Base-by-base conservation (phyloP, 441 rosid species). In the Kokia cookei region DNA sequence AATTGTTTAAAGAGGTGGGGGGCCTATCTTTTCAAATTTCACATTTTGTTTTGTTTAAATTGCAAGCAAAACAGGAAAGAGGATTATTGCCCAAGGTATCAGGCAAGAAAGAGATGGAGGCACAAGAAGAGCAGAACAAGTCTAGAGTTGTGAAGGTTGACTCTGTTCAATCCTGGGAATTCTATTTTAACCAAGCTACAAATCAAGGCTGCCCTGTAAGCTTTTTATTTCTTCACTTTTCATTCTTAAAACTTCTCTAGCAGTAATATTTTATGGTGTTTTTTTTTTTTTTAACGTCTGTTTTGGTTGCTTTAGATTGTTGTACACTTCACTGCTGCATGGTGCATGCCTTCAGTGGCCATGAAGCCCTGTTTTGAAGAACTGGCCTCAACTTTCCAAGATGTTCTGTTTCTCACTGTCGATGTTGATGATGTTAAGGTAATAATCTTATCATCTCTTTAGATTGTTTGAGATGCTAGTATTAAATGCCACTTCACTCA, bases 361-460 rank as follows among this genome's bases (percentile, higher is more conserved):
- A 96, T 96, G 99, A 93, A 86, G 68, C 91, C 92, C 0, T 76
- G 82, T 71, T 88, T 92, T 55, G 94, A 91, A 80, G 97, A 92
- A 72, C 71, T 92, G 67, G 91, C 98, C 2, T 80, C 86, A 7
- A 66, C 74, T 76, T 81, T 81, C 80, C 90, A 87, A 22, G 96
- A 93, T 81, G 88, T 72, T 80, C 79, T 91, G 65, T 96, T 96
- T 83, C 93, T 96, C 75, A 76, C 79, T 40, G 94, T 93, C 63
- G 98, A 96, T 79, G 99, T 96, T 22, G 99, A 96, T 82, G 97
- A 90, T 55, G 92, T 88, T 64, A 88, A 89, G 98, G 98, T 91
- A 81, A 50, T 8, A 50, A 78, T 60, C 47, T 7, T 17, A 9
- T 40, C 7, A 3, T 37, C 53, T 48, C 53, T 13, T 48, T 48